These are phyloP conservation scores for Magnolia sinica DNA, from an alignment of 164 flowering plant species.

Conservation along the genomic window DNA sequence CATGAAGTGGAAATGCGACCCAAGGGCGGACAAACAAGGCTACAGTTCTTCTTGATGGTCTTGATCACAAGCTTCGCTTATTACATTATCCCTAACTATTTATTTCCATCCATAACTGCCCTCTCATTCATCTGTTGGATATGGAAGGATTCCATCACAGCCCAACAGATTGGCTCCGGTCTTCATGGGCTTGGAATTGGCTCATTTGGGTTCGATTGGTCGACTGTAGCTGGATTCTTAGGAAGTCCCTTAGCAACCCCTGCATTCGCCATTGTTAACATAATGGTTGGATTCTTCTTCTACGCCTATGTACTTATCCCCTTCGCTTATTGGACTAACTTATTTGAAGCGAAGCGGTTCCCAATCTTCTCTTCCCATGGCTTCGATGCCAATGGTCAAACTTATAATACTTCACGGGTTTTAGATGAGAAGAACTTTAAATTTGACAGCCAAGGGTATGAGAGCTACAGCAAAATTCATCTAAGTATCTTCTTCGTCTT, in stretches of 20 bases:
- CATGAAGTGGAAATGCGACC: constrained; percentile 48
- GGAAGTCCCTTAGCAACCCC: constrained; percentile 60
- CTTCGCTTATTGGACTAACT: constrained; percentile 50
- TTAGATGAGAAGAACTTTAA: constrained; percentile 27
- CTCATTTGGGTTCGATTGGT: constrained; percentile 56
- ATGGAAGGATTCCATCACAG: constrained; percentile 30
- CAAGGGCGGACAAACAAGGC: constrained; percentile 50
- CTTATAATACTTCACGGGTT: constrained; percentile 36
- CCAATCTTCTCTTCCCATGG: constrained; percentile 47
- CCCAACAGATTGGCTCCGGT: constrained; percentile 63
- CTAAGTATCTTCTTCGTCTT: constrained; percentile 42
- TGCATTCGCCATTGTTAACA: constrained; percentile 46
- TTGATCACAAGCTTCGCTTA: constrained; percentile 45
- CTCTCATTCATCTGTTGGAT: constrained; percentile 59
- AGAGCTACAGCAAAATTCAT: constrained; percentile 42
- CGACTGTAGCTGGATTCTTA: constrained; percentile 39
- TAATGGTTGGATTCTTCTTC: constrained; percentile 37
- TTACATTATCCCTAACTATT: constrained; percentile 25
- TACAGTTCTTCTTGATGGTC: constrained; percentile 56
- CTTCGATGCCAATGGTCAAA: constrained; percentile 32
- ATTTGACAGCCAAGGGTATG: constrained; percentile 33
- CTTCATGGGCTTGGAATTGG: constrained; percentile 53
- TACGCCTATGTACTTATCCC: constrained; percentile 39
- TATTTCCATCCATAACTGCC: constrained; percentile 48
- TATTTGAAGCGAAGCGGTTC: constrained; percentile 43